These are phyloP conservation scores for Chimonanthus praecox DNA, from an alignment of 164 flowering plant species.

Conservation along the genomic window DNA sequence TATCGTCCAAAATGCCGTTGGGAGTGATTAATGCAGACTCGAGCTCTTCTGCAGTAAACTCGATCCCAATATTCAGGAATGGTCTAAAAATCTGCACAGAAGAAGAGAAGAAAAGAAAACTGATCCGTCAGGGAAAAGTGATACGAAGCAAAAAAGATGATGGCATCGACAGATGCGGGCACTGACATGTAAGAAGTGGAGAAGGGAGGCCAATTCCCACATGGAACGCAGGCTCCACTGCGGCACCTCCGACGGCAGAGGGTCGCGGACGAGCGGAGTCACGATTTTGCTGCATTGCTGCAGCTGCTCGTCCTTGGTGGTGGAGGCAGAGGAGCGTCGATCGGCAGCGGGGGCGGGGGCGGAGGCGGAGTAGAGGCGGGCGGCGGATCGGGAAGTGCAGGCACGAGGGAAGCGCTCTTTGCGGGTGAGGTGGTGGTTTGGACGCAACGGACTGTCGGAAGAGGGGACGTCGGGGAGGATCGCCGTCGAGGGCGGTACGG, in stretches of 20 bases:
- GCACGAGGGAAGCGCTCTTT: slow-evolving; percentile 78
- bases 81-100: slow-evolving; percentile 71
- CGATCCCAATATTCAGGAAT: slow-evolving; percentile 65
- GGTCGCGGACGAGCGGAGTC: slow-evolving; percentile 57
- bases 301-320: slow-evolving; percentile 13
- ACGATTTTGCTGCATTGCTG: slow-evolving; percentile 58
- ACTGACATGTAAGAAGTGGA: slow-evolving; percentile 82
- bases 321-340: slow-evolving; percentile 1
- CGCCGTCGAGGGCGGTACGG: slow-evolving; percentile 13
- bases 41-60: slow-evolving; percentile 93
- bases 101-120: background rate
- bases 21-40: slow-evolving; percentile 91
- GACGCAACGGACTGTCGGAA: slow-evolving; percentile 8
- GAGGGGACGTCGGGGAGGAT: slow-evolving; percentile 18
- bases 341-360: slow-evolving; percentile 7
- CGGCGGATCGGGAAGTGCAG: slow-evolving; percentile 70
- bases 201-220: slow-evolving; percentile 92
- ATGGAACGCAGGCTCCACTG: slow-evolving; percentile 79
- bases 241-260: slow-evolving; percentile 59
- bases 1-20: slow-evolving; percentile 68
- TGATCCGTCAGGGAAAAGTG: too few relatives aligned
- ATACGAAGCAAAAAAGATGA: background rate
- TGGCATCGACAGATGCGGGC: background rate
- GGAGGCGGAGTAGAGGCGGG: slow-evolving; percentile 25
- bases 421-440: slow-evolving; percentile 16